phyloP scores from a whole-genome alignment of 2,329 filamentous ascomycete genomes.

The Epichloe sylvatica region DNA sequence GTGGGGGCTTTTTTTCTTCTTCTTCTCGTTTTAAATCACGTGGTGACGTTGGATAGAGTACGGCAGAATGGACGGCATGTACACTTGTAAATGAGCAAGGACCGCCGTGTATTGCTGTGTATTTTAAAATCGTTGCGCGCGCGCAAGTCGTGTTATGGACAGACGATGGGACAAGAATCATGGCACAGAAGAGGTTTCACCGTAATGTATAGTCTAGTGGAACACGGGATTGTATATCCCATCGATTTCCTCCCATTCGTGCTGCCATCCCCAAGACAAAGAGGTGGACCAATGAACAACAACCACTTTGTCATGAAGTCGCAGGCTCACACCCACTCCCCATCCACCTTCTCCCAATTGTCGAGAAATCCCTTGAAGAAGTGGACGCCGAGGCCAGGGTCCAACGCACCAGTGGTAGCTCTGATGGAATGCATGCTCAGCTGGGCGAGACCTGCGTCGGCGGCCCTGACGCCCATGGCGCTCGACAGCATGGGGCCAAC shows the following conservation, averaged over 20 bases:
- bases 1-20: too few species aligned
- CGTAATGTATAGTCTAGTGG: background rate
- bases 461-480: slow-evolving; percentile 64
- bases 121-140: background rate
- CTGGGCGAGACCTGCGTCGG: slow-evolving; percentile 83
- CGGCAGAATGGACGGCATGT: too few species aligned
- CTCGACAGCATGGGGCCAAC: slow-evolving; percentile 85
- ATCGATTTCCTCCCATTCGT: too few species aligned
- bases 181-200: background rate
- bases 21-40: too few species aligned
- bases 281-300: too few species aligned
- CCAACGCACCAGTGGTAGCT: slow-evolving; percentile 71
- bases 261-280: background rate
- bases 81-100: background rate
- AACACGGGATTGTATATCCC: background rate
- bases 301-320: background rate
- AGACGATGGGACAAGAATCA: background rate
- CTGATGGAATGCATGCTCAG: slow-evolving; percentile 88
- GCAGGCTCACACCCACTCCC: slow-evolving; percentile 50
- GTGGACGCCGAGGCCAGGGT: slow-evolving; percentile 77
- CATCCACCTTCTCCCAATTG: slow-evolving; percentile 70
- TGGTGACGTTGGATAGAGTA: too few species aligned
- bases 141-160: background rate
- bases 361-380: slow-evolving; percentile 85
- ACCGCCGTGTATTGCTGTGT: background rate